Base-by-base conservation (phyloP, 2,329 filamentous ascomycete genomes). In the Dactylellina cionopaga region DNA sequence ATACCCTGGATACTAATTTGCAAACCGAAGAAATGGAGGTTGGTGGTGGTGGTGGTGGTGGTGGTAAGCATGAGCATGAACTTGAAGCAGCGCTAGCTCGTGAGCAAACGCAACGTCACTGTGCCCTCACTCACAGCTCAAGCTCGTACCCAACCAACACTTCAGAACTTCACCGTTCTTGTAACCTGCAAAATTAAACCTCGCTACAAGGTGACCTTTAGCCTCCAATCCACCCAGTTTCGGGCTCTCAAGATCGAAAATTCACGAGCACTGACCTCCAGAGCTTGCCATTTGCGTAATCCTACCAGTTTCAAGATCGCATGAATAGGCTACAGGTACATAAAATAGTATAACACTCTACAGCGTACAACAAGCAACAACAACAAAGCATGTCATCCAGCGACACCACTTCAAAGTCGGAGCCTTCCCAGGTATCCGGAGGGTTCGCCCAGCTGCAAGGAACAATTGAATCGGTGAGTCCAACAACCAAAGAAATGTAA, bases 401-500 rank as follows among this genome's bases (percentile, higher is more conserved):
- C 19, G 24, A 56, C 51, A 43, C 41, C 24, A 24, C 35, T 31
- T 54, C 58, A 17, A 71, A 64, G 33, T 13, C 58, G n/a, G 51
- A 58, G 66, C 58, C 58, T 22, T 71, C 66, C 44, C 51, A 64
- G 51, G 25, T 55, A 19, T 49, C 58, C 24, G 58, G 51, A 58
- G 58, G 66, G 22, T 51, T 71, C 41, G 47, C 59, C 33, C 52
- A 63, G 49, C 59, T 72, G 68, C 68, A 72, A 72, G 68, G 68
- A 72, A 72, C 68, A 31, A 60, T 65, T 35, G 68, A 65, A 55
- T 65, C 68, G 44, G 59, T 72, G 60, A 31, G 47, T 65, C 10
- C 25, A 52, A 51, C 37, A 55, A 52, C 41, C 41, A 31, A 13
- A 22, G 31, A 66, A 29, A 46, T 44, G 24, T 15, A 44, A 29